Evolutionary conservation across 371 early-diverging fungal genomes (phyloP), one percentile per base, ranked within the genome.

Genomic region (Lichtheimia ornata): DNA sequence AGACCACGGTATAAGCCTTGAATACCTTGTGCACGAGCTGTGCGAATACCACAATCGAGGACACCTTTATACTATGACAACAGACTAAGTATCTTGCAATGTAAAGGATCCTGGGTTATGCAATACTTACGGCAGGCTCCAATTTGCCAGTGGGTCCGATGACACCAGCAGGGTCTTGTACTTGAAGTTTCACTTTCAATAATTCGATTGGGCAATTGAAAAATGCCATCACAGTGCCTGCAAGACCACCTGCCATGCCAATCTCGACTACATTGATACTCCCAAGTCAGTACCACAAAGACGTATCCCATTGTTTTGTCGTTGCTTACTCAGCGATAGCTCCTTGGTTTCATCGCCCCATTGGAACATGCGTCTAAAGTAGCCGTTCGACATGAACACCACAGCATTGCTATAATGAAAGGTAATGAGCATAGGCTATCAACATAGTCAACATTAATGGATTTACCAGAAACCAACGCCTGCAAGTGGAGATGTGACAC

Each of bases 191-290:
- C 66, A 95, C 91, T 70, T 95, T 95, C 50, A 94, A 70, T 42
- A 92, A 70, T 62, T 95, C 95, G 41, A 94, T 87, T 12, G 94
- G 95, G 59, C 92, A 90, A 64, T 89, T 91, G 63, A 93, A 77
- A 62, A 93, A 91, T 1, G 94, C 78, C 84, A 92, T 94, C 57
- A 89, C 91, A 14, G 84, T 76, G 61, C 95, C 95, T n/a, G 94
- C 89, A 65, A 93, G 72, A 15, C 88, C 84, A 58, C 95, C 95
- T 27, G 94, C 89, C 24, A 84, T 44, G 30, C 85, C 85, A 53
- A 88, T 82, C 61, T 92, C 84, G 35, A 72, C 84, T 77, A 66
- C 3, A 47, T 17, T 11, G 5, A 47, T 2, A 2, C 5, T 5
- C 9, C 14, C n/a, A 13, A 22, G 22, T 47, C 5, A 47, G 47